Conservation (phyloP, 1,139 yeast genomes). For the Pichia sp. region DNA sequence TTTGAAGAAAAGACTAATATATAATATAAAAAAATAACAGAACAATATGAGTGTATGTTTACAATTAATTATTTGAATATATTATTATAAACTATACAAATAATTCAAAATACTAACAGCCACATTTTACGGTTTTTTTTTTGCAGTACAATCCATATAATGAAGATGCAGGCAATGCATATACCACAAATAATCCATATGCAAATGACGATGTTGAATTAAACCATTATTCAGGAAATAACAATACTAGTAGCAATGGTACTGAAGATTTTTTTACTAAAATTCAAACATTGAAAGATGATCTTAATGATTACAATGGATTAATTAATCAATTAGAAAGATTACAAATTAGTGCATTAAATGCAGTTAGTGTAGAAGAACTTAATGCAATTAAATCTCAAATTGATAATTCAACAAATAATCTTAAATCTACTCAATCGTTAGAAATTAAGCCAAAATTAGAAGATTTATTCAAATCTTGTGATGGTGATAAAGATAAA, state of each 20-base stretch:
- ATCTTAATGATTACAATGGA: constrained; percentile 73
- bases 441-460: constrained; percentile 63
- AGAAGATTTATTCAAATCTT: constrained; percentile 67
- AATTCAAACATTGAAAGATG: constrained; percentile 73
- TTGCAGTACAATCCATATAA: constrained; percentile 9
- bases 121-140: not conserved
- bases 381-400: constrained; percentile 67
- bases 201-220: constrained; percentile 23
- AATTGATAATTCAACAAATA: constrained; percentile 69
- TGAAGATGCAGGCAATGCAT: constrained; percentile 18
- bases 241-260: not conserved
- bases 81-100: not conserved
- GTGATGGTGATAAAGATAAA: constrained; percentile 70
- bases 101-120: not conserved
- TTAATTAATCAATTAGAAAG: constrained; percentile 72
- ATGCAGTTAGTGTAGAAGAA: constrained; percentile 79
- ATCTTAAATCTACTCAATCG: constrained; percentile 73
- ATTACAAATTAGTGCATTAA: constrained; percentile 75
- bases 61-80: not conserved
- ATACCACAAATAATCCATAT: constrained; percentile 21
- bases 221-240: constrained; percentile 6
- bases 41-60: not conserved
- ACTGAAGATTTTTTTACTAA: constrained; percentile 57
- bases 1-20: not conserved
- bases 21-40: not conserved